A percentile compares a stretch with the other conserved stretches of the same genome.
These are phyloP conservation scores for Thymus quinquecostatus DNA, from an alignment of 257 asterid genomes.

Conservation along the genomic window DNA sequence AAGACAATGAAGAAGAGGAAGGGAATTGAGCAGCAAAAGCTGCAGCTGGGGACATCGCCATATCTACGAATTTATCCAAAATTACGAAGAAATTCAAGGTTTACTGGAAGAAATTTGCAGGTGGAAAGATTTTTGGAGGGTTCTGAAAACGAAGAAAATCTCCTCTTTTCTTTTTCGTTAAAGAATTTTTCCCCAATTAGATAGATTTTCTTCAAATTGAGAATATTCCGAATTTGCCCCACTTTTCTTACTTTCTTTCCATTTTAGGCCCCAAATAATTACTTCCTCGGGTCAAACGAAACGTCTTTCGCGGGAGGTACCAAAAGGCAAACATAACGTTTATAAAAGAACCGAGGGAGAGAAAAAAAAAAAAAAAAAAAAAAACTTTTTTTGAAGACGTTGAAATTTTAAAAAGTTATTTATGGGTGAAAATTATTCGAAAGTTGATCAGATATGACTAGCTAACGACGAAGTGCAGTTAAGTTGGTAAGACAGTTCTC, in stretches of 20 bases:
- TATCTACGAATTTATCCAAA: constrained; percentile 26
- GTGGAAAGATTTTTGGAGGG: constrained; percentile 2
- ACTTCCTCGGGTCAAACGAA: too few species aligned
- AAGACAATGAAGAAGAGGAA: constrained; percentile 40
- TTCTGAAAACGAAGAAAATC: constrained; percentile 6
- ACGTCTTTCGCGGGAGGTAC: too few species aligned
- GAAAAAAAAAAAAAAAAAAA: too few species aligned
- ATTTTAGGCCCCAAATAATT: too few species aligned
- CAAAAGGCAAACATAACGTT: too few species aligned
- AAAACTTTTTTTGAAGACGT: too few species aligned
- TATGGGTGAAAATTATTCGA: too few species aligned
- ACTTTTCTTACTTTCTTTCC: neutral
- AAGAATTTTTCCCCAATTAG: neutral
- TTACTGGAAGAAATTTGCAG: constrained; percentile 6
- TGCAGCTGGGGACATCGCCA: constrained; percentile 48
- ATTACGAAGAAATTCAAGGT: constrained; percentile 13
- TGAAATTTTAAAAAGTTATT: too few species aligned
- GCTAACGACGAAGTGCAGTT: too few species aligned
- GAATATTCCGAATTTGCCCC: neutral
- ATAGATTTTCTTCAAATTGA: neutral
- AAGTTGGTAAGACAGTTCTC: too few species aligned
- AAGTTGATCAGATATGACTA: too few species aligned
- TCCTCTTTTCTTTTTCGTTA: neutral
- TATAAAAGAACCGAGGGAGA: too few species aligned
- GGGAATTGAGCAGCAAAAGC: constrained; percentile 44